Percentiles rank a stretch among this genome's conserved stretches.
phyloP scores from a whole-genome alignment of 176 grass and related monocot species.

The Echinochloa phyllopogon region DNA sequence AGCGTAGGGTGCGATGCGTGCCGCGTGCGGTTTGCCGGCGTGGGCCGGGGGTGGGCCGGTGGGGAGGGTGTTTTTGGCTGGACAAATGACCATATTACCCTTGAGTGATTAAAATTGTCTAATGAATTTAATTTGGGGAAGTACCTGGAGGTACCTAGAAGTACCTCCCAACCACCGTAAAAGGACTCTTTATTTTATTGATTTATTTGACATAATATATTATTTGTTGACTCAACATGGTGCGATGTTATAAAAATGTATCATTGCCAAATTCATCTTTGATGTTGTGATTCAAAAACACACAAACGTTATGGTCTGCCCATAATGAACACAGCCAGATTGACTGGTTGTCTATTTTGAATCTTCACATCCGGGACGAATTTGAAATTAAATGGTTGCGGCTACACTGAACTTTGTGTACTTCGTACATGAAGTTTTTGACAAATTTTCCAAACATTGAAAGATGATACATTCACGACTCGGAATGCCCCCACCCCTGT shows the following conservation, averaged over 20 bases:
- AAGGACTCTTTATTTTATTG: background rate
- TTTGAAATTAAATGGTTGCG: background rate
- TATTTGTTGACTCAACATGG: background rate
- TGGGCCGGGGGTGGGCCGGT: too few relatives aligned
- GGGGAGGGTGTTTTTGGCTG: too few relatives aligned
- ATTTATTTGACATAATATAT: background rate
- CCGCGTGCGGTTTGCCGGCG: too few relatives aligned
- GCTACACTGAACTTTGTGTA: background rate
- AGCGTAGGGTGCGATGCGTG: too few relatives aligned
- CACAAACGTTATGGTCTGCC: background rate
- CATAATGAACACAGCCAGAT: background rate
- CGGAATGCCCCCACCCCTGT: background rate
- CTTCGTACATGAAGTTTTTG: background rate
- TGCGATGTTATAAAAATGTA: background rate
- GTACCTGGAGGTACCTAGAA: too few relatives aligned
- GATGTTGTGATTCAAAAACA: background rate
- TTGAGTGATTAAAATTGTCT: too few relatives aligned
- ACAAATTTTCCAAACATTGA: background rate
- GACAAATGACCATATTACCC: too few relatives aligned
- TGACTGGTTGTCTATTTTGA: background rate
- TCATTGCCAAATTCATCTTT: background rate
- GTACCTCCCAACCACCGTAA: too few relatives aligned
- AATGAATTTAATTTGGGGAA: too few relatives aligned
- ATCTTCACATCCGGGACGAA: background rate
- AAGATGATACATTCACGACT: background rate